Evolutionary conservation across 768 basidiomycete genomes (phyloP), one percentile per base, ranked within the genome.

Genomic region (Xerocomus potaroensis): DNA sequence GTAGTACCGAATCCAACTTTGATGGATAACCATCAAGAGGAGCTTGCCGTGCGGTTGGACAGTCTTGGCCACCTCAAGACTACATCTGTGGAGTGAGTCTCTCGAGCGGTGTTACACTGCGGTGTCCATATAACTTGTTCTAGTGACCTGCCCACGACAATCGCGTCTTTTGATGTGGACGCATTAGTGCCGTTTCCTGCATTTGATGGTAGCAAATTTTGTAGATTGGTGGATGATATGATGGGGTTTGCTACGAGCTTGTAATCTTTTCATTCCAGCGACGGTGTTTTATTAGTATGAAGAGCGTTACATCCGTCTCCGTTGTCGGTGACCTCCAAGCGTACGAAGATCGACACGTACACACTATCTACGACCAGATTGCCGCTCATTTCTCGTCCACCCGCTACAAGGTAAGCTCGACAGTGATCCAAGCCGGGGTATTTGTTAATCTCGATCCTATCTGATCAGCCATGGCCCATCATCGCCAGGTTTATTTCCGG

Each of bases 1-100:
- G 86, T 89, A 4, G 83, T 96, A 3, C 93, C 93, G 10, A 99
- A 99, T 64, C 72, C 83, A 34, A 85, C 88, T 0, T 70, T 99
- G 24, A 77, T 94, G 63, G 85, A 96, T 64, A 89, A 96, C 62
- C 95, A 99, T 60, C 95, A 99, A 72, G 74, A 82, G 44, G 91
- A 99, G 59, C 73, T 99, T 5, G 91, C 95, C 0, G 66, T 74
- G 32, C 79, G 81, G 11, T 70, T 99, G 45, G 72, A 73, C 14
- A 64, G 61, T 15, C 72, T 79, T 29, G 75, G 77, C 6, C 73
- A 89, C 66, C 68, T 92, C 37, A 74, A 65, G 49, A 67, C 79
- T 19, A 74, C 81, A 1, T 76, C 72, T 12, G 71, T 83, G 37
- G 58, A 64, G 90, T 91, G 66, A 69, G 86, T 19, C 15, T 41